Evolutionary conservation across 116 monocot species (phyloP).

Genomic region (Papilionanthe hybrid): DNA sequence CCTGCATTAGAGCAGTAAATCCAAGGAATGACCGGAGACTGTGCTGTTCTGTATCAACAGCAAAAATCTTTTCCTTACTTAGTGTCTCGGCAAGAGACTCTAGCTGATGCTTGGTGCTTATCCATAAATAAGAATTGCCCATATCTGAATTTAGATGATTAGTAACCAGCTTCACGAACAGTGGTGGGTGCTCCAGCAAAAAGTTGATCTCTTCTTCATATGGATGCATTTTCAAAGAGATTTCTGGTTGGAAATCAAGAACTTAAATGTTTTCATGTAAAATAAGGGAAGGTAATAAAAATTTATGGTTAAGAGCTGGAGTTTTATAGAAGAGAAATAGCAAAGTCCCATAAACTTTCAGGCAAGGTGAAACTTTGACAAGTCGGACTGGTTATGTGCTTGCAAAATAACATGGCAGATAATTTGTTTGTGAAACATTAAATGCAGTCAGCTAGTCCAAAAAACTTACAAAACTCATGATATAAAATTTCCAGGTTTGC

Average conservation of each 20-base stretch:
- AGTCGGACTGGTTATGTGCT: background rate
- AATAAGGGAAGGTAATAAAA: background rate
- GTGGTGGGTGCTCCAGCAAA: constrained; percentile 57
- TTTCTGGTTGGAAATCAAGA: constrained; percentile 27
- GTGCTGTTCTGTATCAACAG: constrained; percentile 95
- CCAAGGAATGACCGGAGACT: constrained; percentile 82
- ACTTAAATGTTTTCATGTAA: background rate
- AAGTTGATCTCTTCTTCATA: constrained; percentile 53
- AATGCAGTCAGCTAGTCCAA: background rate
- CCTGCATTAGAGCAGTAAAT: constrained; percentile 93
- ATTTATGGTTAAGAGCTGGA: background rate
- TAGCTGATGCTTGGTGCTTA: constrained; percentile 53
- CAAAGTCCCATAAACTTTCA: background rate
- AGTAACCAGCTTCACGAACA: constrained; percentile 16
- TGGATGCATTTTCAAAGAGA: constrained; percentile 57
- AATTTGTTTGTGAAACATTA: background rate
- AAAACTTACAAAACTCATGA: background rate
- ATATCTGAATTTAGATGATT: constrained; percentile 22
- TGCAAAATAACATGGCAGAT: background rate
- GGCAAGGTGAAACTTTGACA: background rate
- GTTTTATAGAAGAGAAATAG: background rate
- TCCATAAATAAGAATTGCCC: constrained; percentile 49
- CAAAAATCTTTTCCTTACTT: constrained; percentile 43
- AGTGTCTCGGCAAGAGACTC: constrained; percentile 42
- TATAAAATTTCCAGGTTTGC: background rate